phyloP scores from a whole-genome alignment of 768 basidiomycete species.

The Boletales sp. region DNA sequence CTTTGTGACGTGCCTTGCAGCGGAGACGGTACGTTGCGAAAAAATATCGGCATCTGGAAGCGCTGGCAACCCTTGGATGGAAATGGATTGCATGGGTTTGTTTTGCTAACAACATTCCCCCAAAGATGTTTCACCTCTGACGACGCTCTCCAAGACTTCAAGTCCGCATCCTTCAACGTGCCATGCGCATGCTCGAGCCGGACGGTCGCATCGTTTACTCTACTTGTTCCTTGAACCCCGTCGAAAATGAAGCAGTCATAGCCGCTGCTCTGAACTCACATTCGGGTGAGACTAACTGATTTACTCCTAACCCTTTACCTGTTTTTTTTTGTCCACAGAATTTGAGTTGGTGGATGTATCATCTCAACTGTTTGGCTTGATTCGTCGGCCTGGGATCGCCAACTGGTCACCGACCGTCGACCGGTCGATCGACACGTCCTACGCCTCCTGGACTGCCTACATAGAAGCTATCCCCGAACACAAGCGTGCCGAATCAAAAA shows the following conservation, averaged over 20 bases:
- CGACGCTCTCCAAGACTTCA: constrained; percentile 61
- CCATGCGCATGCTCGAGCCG: constrained; percentile 78
- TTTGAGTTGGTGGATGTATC: constrained; percentile 83
- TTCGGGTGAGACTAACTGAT: constrained; percentile 43
- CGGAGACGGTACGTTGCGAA: constrained; percentile 93
- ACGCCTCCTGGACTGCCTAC: constrained; percentile 61
- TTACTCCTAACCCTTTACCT: neutral
- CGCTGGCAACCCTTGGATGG: constrained; percentile 86
- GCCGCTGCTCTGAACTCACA: constrained; percentile 74
- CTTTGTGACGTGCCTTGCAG: constrained; percentile 97
- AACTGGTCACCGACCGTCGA: constrained; percentile 76
- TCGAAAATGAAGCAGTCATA: constrained; percentile 96
- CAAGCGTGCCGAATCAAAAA: constrained; percentile 51
- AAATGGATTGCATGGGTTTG: constrained; percentile 85
- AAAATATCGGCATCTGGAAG: constrained; percentile 95
- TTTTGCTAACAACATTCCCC: constrained; percentile 3
- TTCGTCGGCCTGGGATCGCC: constrained; percentile 70
- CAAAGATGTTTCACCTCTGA: constrained; percentile 1
- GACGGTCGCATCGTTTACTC: constrained; percentile 96
- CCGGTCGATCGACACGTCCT: constrained; percentile 45
- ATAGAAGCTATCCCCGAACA: constrained; percentile 46
- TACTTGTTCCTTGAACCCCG: constrained; percentile 94
- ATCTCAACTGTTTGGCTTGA: constrained; percentile 62
- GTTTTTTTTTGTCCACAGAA: constrained; percentile 34
- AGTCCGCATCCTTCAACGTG: constrained; percentile 86